These are phyloP conservation scores for Bipolaris victoriae DNA, from an alignment of 2,329 filamentous ascomycete genomes.

Conservation along the genomic window DNA sequence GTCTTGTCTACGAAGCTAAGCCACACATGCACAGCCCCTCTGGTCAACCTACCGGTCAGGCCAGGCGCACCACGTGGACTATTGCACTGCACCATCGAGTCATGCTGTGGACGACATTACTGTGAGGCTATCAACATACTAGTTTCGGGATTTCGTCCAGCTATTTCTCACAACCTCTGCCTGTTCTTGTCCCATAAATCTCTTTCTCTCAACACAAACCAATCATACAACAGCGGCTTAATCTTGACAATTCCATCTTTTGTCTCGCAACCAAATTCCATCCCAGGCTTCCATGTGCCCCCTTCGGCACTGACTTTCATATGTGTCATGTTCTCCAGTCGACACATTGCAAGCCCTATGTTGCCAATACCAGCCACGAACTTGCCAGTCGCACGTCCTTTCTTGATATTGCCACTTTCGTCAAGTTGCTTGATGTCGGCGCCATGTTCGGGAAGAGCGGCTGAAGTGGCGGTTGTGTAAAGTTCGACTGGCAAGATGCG, in stretches of 20 bases:
- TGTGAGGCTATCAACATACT: not conserved
- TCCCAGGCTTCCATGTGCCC: constrained; percentile 63
- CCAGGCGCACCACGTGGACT: constrained; percentile 5
- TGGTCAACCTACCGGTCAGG: constrained; percentile 7
- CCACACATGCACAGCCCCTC: constrained; percentile 34
- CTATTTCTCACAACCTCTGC: constrained; percentile 17
- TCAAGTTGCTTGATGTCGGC: constrained; percentile 62
- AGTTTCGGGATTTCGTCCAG: not conserved
- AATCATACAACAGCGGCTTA: constrained; percentile 77
- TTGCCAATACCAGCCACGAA: constrained; percentile 82
- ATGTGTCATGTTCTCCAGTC: constrained; percentile 89
- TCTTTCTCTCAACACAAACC: constrained; percentile 60
- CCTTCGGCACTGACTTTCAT: constrained; percentile 72
- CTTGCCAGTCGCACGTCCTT: constrained; percentile 76
- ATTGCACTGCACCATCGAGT: not conserved
- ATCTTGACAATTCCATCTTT: constrained; percentile 42
- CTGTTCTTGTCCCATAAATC: constrained; percentile 40
- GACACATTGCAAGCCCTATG: constrained; percentile 83
- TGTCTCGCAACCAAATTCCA: constrained; percentile 54
- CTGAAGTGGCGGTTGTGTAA: constrained; percentile 54
- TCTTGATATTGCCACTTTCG: constrained; percentile 47
- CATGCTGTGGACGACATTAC: not conserved
- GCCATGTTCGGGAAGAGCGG: constrained; percentile 49
- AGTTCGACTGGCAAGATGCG: constrained; percentile 81
- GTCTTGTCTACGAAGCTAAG: constrained; percentile 17